phyloP scores from a whole-genome alignment of 768 basidiomycete genomes.

The Crassisporium funariophilum region DNA sequence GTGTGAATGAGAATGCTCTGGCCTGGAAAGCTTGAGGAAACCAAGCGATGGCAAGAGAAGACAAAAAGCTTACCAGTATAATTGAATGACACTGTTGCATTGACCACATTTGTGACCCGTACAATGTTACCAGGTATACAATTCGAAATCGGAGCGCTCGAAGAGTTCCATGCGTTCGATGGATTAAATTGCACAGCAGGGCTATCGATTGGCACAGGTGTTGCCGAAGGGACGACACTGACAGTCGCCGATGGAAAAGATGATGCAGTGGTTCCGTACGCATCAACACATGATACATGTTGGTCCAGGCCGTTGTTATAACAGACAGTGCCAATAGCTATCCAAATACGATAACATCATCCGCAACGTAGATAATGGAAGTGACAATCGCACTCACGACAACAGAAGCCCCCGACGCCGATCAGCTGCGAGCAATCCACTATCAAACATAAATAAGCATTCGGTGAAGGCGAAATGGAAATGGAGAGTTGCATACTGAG shows the following conservation, averaged over 20 bases:
- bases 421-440: too few relatives aligned
- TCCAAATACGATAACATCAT: background rate
- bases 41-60: too few relatives aligned
- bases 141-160: slow-evolving; percentile 4
- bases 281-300: slow-evolving; percentile 16
- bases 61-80: slow-evolving; percentile 19
- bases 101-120: slow-evolving; percentile 14
- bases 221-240: slow-evolving; percentile 12
- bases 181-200: slow-evolving; percentile 8
- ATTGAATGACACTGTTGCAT: slow-evolving; percentile 20
- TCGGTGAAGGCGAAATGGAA: too few relatives aligned
- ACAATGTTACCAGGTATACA: slow-evolving; percentile 3
- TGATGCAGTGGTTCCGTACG: slow-evolving; percentile 15
- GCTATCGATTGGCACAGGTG: slow-evolving; percentile 9
- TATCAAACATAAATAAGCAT: too few relatives aligned
- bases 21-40: too few relatives aligned
- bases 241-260: slow-evolving; percentile 19
- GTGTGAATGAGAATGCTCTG: slow-evolving; percentile 22
- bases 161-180: slow-evolving; percentile 12
- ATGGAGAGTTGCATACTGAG: too few relatives aligned
- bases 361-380: background rate
- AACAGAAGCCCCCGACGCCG: background rate
- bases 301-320: background rate
- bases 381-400: background rate
- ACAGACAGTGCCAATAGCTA: background rate